Evolutionary conservation across 805 yeast genomes (phyloP).

Genomic region (Ogataea naganishii): DNA sequence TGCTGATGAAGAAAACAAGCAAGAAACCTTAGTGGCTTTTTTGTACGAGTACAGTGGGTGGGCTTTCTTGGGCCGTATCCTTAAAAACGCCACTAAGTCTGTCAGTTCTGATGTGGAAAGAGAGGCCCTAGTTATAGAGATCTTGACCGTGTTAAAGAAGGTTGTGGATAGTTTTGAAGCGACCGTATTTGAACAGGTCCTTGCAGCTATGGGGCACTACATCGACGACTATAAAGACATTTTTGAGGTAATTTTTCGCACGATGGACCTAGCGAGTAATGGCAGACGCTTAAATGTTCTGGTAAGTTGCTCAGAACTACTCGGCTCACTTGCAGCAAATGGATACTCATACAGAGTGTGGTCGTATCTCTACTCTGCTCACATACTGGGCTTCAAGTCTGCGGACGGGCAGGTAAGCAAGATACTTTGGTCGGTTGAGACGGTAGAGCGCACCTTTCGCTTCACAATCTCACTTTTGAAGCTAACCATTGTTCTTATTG

Average conservation of each 20-base stretch:
- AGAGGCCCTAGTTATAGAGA: constrained; percentile 32
- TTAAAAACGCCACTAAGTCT: constrained; percentile 50
- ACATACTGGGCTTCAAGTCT: constrained; percentile 50
- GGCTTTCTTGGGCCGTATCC: constrained; percentile 71
- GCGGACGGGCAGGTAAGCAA: constrained; percentile 57
- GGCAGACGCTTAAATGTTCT: constrained; percentile 39
- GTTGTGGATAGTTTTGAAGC: constrained; percentile 33
- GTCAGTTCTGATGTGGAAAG: constrained; percentile 30
- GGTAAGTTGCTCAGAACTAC: constrained; percentile 37
- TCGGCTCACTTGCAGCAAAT: constrained; percentile 34
- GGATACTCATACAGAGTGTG: constrained; percentile 63
- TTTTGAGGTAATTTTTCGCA: constrained; percentile 49
- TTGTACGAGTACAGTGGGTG: constrained; percentile 75
- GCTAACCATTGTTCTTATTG: constrained; percentile 43
- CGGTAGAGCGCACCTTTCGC: constrained; percentile 54
- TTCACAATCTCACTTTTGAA: constrained; percentile 57
- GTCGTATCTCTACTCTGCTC: constrained; percentile 66
- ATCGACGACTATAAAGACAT: constrained; percentile 21
- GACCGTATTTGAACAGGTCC: constrained; percentile 15
- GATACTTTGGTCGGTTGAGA: constrained; percentile 65
- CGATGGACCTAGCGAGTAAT: constrained; percentile 63
- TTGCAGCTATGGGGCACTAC: constrained; percentile 26
- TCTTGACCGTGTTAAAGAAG: constrained; percentile 41
- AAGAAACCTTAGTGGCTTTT: constrained; percentile 46
- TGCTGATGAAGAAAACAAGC: constrained; percentile 25